Conservation (phyloP, 805 yeast genomes). For the Teunomyces pallodes region DNA sequence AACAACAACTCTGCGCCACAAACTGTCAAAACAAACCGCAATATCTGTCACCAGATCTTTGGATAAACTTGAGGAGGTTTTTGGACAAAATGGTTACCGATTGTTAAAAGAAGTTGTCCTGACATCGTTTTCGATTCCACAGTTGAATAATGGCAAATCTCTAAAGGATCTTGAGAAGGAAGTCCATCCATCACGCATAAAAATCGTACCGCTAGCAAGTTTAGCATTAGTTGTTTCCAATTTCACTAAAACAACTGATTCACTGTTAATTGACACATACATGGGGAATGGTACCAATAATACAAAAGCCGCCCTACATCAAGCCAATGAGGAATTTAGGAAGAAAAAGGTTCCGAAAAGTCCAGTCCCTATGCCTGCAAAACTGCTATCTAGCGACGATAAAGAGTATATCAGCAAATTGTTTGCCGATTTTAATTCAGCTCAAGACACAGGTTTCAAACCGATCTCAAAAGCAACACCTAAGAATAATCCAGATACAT, state of each 20-base stretch:
- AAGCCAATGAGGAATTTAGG: constrained; percentile 6
- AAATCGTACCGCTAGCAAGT: constrained; percentile 44
- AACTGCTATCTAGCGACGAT: constrained; percentile 14
- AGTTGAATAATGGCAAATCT: constrained; percentile 19
- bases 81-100: constrained; percentile 25
- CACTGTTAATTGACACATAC: constrained; percentile 32
- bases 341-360: neutral
- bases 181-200: constrained; percentile 14
- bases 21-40: constrained; percentile 43
- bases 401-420: constrained; percentile 28
- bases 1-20: constrained; percentile 17
- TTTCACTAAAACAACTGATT: constrained; percentile 45
- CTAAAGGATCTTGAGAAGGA: constrained; percentile 17
- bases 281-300: constrained; percentile 9
- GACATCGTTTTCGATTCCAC: constrained; percentile 16
- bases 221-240: constrained; percentile 53
- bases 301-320: constrained; percentile 15
- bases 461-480: neutral
- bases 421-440: constrained; percentile 18
- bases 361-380: neutral
- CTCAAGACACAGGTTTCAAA: constrained; percentile 3
- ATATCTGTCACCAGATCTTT: constrained; percentile 35
- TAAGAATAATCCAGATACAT: constrained; percentile 1
- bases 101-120: constrained; percentile 42
- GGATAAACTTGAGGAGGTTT: constrained; percentile 24